phyloP scores from a whole-genome alignment of 2,329 filamentous ascomycete genomes.

The Penicillium sp. region DNA sequence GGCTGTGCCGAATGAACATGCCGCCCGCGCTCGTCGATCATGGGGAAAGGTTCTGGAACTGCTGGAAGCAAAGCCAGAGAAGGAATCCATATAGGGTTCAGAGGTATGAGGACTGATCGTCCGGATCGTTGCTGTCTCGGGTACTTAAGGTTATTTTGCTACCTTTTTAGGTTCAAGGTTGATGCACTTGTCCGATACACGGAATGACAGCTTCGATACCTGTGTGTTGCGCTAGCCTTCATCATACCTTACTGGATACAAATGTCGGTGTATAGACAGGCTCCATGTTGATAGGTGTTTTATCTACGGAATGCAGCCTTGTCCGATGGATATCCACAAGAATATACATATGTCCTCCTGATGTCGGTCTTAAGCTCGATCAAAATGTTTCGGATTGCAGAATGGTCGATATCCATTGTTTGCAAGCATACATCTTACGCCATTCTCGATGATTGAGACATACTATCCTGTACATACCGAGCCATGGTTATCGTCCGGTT shows the following conservation, averaged over 20 bases:
- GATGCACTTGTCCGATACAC: not conserved
- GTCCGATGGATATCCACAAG: too few species aligned
- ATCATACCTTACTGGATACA: not conserved
- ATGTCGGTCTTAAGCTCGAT: too few species aligned
- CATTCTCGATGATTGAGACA: not conserved
- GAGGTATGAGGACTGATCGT: not conserved
- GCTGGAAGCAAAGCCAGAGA: conserved; percentile 5
- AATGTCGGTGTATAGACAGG: not conserved
- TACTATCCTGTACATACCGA: not conserved
- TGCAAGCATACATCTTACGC: not conserved
- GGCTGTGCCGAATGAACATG: conserved; percentile 54
- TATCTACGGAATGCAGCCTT: too few species aligned
- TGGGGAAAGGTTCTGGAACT: conserved; percentile 18
- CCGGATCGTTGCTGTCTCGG: not conserved
- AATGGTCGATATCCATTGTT: conserved; percentile 4
- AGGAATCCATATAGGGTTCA: not conserved
- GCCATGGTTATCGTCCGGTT: not conserved
- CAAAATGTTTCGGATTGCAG: not conserved
- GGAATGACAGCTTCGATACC: not conserved
- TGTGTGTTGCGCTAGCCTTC: not conserved
- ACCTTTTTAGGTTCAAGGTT: not conserved
- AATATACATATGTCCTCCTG: too few species aligned
- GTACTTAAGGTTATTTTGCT: not conserved
- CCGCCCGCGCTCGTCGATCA: conserved; percentile 41
- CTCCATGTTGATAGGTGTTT: too few species aligned